Percentiles rank a stretch among this genome's conserved stretches.
phyloP scores from a whole-genome alignment of 331 rosid species.

The Quercus phellos region DNA sequence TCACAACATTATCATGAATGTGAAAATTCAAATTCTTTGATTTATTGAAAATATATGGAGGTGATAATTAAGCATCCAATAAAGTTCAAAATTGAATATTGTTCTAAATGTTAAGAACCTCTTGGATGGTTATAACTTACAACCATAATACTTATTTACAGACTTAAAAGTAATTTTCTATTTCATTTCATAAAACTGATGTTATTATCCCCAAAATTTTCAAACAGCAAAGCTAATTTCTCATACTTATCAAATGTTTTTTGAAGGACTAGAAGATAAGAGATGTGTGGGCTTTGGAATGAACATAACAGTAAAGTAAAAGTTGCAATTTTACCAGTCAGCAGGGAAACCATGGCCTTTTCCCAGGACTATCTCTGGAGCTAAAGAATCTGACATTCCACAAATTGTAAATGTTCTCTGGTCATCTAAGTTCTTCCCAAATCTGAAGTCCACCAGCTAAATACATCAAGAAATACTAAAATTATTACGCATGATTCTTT shows the following conservation, averaged over 20 bases:
- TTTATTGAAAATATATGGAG: not conserved
- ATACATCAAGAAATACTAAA: constrained; percentile 16
- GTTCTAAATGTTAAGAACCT: not conserved
- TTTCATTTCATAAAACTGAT: not conserved
- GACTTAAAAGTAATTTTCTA: not conserved
- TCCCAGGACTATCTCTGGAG: constrained; percentile 93
- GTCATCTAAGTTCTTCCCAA: constrained; percentile 59
- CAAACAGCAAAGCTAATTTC: not conserved
- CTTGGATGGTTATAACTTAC: not conserved
- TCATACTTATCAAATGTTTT: not conserved
- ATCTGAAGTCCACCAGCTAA: constrained; percentile 90
- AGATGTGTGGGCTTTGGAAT: constrained; percentile 2
- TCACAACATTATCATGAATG: not conserved
- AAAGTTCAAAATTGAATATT: not conserved
- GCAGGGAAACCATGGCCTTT: constrained; percentile 92
- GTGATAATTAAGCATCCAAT: not conserved
- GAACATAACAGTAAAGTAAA: constrained; percentile 14
- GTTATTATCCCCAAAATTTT: not conserved
- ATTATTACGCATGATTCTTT: constrained; percentile 1
- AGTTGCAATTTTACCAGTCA: constrained; percentile 67
- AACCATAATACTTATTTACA: not conserved
- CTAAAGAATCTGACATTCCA: constrained; percentile 81
- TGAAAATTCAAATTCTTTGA: not conserved
- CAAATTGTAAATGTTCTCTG: constrained; percentile 90
- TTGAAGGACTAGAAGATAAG: not conserved